Percentiles rank a stretch among this genome's conserved stretches.
Evolutionary conservation across 2,329 filamentous ascomycete species (phyloP).

Genomic region (Cadophora sp.): DNA sequence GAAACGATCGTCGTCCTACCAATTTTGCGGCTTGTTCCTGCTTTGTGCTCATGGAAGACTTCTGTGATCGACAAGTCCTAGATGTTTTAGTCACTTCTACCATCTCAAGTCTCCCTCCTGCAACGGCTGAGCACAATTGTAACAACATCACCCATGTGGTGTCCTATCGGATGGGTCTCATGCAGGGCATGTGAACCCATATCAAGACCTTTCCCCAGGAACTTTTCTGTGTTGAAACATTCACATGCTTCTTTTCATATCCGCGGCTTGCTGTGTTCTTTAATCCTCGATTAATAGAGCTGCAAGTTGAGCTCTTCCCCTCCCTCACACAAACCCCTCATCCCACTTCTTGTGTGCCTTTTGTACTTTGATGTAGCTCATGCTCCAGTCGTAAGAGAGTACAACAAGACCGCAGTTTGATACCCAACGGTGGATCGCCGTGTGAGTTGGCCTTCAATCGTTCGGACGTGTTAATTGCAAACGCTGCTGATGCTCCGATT

Average conservation of each 20-base stretch:
- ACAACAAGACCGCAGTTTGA: background rate
- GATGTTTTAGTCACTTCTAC: background rate
- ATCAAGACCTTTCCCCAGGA: conserved; percentile 2
- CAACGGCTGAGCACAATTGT: background rate
- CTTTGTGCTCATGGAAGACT: background rate
- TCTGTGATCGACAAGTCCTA: conserved; percentile 14
- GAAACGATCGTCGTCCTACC: conserved; percentile 14
- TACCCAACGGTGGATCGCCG: background rate
- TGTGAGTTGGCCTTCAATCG: background rate
- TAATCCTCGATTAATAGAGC: background rate
- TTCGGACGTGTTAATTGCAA: too few relatives aligned
- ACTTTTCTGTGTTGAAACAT: background rate
- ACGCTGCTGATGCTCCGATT: too few relatives aligned
- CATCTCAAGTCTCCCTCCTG: background rate
- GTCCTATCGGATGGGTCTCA: background rate
- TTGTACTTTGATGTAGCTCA: background rate
- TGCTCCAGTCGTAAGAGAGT: background rate
- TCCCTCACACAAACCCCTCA: background rate
- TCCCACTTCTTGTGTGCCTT: background rate
- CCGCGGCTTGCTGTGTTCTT: background rate
- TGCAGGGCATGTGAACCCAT: conserved; percentile 14
- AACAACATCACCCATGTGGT: conserved; percentile 10
- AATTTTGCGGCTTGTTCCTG: conserved; percentile 17
- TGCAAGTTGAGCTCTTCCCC: background rate
- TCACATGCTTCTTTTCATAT: conserved; percentile 5